These are phyloP conservation scores for Huntiella bhutanensis DNA, from an alignment of 2,329 filamentous ascomycete genomes.

Conservation along the genomic window DNA sequence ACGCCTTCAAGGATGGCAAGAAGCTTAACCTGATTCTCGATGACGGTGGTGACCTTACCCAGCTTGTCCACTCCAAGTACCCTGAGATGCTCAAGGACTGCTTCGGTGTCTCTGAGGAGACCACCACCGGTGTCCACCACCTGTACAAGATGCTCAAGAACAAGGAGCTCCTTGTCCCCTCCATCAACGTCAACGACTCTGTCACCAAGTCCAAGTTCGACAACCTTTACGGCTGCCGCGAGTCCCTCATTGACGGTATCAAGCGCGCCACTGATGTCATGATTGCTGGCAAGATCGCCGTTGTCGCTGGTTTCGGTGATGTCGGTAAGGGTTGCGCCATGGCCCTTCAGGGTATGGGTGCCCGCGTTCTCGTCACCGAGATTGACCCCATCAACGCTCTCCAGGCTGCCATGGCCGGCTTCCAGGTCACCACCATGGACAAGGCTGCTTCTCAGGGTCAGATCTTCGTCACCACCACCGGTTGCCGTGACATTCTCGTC, in stretches of 20 bases:
- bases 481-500: constrained; percentile 93
- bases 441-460: constrained; percentile 76
- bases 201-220: constrained; percentile 99
- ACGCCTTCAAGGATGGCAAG: constrained; percentile 91
- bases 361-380: constrained; percentile 89
- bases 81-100: constrained; percentile 95
- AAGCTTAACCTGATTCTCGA: constrained; percentile 97
- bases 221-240: constrained; percentile 98
- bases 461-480: constrained; percentile 98
- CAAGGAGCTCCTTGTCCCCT: constrained; percentile 70
- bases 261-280: constrained; percentile 99
- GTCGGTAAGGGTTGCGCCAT: constrained; percentile 97
- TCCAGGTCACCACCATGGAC: constrained; percentile 95
- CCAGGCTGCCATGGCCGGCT: constrained; percentile 93
- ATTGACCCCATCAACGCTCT: constrained; percentile 99
- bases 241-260: constrained; percentile 97
- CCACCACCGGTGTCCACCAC: constrained; percentile 98
- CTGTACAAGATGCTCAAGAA: constrained; percentile 96
- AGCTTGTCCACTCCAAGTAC: constrained; percentile 95
- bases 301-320: constrained; percentile 96
- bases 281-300: constrained; percentile 97
- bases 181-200: constrained; percentile 99
- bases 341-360: constrained; percentile 93
- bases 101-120: constrained; percentile 98
- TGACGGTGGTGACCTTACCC: constrained; percentile 91